Percentiles rank a stretch among this genome's conserved stretches.
Conservation (phyloP, 2,329 filamentous ascomycete genomes). For the Pyricularia sp. region DNA sequence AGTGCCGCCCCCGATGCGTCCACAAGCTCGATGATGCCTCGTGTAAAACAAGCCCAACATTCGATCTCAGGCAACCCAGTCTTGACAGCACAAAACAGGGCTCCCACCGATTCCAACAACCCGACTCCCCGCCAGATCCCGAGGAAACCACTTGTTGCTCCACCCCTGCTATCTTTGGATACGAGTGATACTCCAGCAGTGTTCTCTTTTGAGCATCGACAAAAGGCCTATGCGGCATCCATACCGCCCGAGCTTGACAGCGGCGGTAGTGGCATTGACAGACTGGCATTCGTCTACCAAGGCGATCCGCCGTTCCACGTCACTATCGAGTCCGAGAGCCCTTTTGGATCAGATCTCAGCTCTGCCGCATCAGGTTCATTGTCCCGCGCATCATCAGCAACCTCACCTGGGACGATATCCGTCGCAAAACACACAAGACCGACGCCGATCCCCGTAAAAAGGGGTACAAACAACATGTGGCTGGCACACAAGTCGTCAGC, state of each 20-base stretch:
- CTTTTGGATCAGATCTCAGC: neutral
- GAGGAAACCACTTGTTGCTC: neutral
- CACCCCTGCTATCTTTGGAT: neutral
- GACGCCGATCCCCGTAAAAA: neutral
- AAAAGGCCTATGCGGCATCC: slow-evolving; percentile 22
- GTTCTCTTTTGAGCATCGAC: slow-evolving; percentile 33
- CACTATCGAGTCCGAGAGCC: neutral
- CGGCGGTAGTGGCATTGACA: neutral
- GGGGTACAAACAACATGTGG: neutral
- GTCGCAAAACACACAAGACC: neutral
- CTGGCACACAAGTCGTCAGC: neutral
- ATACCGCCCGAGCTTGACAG: slow-evolving; percentile 22
- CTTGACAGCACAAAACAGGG: neutral
- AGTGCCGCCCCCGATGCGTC: neutral
- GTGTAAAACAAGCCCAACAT: neutral
- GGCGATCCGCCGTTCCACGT: slow-evolving; percentile 22
- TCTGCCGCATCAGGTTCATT: neutral
- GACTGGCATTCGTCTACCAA: slow-evolving; percentile 34
- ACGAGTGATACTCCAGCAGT: slow-evolving; percentile 18
- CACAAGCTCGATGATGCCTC: neutral
- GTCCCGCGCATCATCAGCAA: neutral
- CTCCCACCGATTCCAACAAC: neutral
- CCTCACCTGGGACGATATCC: neutral
- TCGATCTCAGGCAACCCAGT: neutral
- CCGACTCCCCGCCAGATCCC: neutral